Base-by-base conservation (phyloP, 108 stramenopile genomes). In the Aureococcus anophagefferens region DNA sequence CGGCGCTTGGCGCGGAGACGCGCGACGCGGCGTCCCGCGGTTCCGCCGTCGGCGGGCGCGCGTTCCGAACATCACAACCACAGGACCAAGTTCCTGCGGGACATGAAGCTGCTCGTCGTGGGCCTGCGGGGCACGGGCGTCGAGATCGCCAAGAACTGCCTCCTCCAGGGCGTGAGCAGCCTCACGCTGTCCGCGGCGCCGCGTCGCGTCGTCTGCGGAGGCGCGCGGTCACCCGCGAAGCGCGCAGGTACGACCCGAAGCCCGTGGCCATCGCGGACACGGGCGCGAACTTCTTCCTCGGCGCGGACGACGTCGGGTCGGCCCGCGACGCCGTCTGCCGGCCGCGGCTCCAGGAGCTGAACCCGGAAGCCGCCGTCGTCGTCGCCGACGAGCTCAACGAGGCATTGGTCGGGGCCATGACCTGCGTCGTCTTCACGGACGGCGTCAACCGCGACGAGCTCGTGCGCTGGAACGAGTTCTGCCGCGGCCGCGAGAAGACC, bases 221-320 rank as follows among this genome's bases (percentile, higher is more conserved):
- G n/a, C n/a, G n/a, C n/a, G n/a, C n/a, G n/a, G n/a, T n/a, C n/a
- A n/a, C n/a, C n/a, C n/a, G n/a, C n/a, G n/a, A n/a, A n/a, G n/a
- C n/a, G n/a, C n/a, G n/a, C n/a, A n/a, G n/a, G n/a, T 84, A 82
- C 36, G 85, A 84, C 17, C 84, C 83, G n/a, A 78, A 76, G 5
- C 63, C 63, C 46, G 78, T 85, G 29, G 32, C 59, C 35, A 51
- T 51, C 18, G 25, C 21, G 18, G 36, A 66, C 36, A 25, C n/a
- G 25, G 66, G 35, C 3, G 36, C 18, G 18, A 36, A 36, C 25
- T 37, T 36, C 25, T 66, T 66, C 25, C 3, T 66, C 36, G 14
- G 35, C 66, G 35, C 36, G 35, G 21, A 30, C 4, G 46, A 51
- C 30, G 28, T 13, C 46, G 30, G 30, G 9, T 18, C 33, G 80